These are phyloP conservation scores for Exophiala bonariae DNA, from an alignment of 2,329 filamentous ascomycete genomes.

Conservation along the genomic window DNA sequence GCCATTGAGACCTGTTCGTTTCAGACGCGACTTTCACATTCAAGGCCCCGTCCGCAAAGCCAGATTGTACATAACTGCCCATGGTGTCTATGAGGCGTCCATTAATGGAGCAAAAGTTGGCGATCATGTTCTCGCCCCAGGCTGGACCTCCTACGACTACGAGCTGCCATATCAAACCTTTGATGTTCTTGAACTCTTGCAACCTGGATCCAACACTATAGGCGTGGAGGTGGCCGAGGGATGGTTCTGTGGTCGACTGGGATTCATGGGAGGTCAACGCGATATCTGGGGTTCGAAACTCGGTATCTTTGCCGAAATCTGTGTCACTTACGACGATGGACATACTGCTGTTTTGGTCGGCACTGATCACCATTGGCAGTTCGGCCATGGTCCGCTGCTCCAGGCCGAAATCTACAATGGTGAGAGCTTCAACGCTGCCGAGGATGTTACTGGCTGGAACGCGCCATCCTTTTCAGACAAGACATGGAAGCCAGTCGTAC, in stretches of 20 bases:
- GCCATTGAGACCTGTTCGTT: neutral
- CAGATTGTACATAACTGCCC: slow-evolving; percentile 48
- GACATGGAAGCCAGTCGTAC: slow-evolving; percentile 13
- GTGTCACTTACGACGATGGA: slow-evolving; percentile 17
- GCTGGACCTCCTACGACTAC: slow-evolving; percentile 53
- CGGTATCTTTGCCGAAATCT: slow-evolving; percentile 31
- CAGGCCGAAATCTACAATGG: slow-evolving; percentile 52
- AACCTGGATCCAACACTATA: slow-evolving; percentile 39
- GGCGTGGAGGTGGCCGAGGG: slow-evolving; percentile 49
- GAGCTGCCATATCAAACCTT: slow-evolving; percentile 54
- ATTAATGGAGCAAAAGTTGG: slow-evolving; percentile 49
- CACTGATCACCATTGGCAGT: slow-evolving; percentile 30
- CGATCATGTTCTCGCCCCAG: slow-evolving; percentile 46
- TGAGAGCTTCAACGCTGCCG: slow-evolving; percentile 49
- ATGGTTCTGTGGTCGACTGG: slow-evolving; percentile 46
- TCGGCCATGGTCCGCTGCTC: slow-evolving; percentile 23
- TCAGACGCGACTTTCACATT: neutral
- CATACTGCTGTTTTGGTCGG: neutral
- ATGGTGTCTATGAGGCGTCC: slow-evolving; percentile 48
- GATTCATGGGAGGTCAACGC: slow-evolving; percentile 26
- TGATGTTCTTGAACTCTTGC: slow-evolving; percentile 48
- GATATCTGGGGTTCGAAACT: slow-evolving; percentile 28
- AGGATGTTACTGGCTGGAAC: slow-evolving; percentile 28
- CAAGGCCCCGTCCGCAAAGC: slow-evolving; percentile 27
- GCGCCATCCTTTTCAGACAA: too few relatives aligned